Evolutionary conservation across 169 alveolate species (phyloP), one percentile per base, ranked within the genome.

Genomic region (Plasmodium relictum): DNA sequence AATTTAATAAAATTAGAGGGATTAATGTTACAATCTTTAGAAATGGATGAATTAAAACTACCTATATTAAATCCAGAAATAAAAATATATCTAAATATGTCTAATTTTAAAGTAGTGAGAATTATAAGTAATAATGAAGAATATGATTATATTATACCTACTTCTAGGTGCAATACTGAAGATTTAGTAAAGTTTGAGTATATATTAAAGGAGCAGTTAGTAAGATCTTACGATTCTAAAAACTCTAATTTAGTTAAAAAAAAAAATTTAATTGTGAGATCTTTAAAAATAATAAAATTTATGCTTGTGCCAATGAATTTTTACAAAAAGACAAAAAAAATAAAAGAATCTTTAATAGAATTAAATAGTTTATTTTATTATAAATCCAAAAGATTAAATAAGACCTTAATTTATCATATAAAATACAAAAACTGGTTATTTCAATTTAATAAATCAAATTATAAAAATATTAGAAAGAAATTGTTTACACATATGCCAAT

Each of bases 131-230:
- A 12, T 39, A 52, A 50, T 50, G 20, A 39, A 0, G 89, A 78
- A 6, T 42, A 26, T 6, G 4, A 56, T 12, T 78, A 78, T 14
- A 6, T 78, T 63, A 14, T 63, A 41, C 70, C 76, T 37, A 78
- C 74, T 2, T 18, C 39, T 12, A 12, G 48, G 20, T 16, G 74
- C 9, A 58, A 18, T 9, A 70, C 76, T 10, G 76, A 78, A 48
- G 89, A 78, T 42, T 48, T 78, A 52, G 65, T 78, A 39, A 78
- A 65, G 45, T 78, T 63, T 78, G 89, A 78, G 48, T 66, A 78
- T 52, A 50, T 50, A 6, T 20, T 63, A 78, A 63, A 63, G 18
- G 50, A 22, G 45, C 89, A 78, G 22, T n/a, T 78, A 9, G 20
- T 76, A 39, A 3, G 48, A n/a, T 18, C 63, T 9, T 78, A 78